Evolutionary conservation across 2,329 filamentous ascomycete genomes (phyloP).

Genomic region (Hypoxylon sp.): DNA sequence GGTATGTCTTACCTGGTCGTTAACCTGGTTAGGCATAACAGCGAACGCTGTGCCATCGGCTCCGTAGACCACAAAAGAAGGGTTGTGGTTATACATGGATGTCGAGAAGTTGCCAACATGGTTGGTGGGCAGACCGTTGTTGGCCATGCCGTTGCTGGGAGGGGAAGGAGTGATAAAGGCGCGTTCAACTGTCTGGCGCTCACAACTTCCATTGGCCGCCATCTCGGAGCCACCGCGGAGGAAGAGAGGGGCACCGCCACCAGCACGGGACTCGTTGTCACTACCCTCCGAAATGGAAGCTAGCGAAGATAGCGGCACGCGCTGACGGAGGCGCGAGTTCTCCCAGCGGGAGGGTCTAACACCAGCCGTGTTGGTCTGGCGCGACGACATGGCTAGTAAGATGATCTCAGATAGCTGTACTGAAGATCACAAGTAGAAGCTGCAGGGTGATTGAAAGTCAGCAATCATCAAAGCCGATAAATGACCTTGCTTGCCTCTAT

Average conservation of each 20-base stretch:
- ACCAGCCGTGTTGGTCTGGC: neutral
- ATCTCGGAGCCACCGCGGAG: neutral
- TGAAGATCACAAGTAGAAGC: neutral
- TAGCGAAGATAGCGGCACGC: neutral
- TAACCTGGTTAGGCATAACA: neutral
- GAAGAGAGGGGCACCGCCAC: neutral
- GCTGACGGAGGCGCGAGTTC: slow-evolving; percentile 4
- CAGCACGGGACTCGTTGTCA: neutral
- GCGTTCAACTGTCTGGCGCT: neutral
- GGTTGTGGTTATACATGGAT: neutral
- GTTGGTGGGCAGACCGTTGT: neutral
- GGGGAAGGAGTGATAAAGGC: neutral
- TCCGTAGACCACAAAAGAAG: neutral
- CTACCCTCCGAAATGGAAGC: neutral
- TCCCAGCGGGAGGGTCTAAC: slow-evolving; percentile 6
- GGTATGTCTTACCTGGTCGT: neutral
- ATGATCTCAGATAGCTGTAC: neutral
- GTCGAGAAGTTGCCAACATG: neutral
- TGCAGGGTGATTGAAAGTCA: neutral
- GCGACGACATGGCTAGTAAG: neutral
- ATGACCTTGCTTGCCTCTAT: neutral
- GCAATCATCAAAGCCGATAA: neutral
- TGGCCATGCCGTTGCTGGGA: neutral
- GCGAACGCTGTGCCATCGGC: neutral
- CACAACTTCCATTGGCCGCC: neutral